Percentiles rank a stretch among this genome's conserved stretches.
phyloP scores from a whole-genome alignment of 345 rosid genomes.

The Gossypium thurberi region DNA sequence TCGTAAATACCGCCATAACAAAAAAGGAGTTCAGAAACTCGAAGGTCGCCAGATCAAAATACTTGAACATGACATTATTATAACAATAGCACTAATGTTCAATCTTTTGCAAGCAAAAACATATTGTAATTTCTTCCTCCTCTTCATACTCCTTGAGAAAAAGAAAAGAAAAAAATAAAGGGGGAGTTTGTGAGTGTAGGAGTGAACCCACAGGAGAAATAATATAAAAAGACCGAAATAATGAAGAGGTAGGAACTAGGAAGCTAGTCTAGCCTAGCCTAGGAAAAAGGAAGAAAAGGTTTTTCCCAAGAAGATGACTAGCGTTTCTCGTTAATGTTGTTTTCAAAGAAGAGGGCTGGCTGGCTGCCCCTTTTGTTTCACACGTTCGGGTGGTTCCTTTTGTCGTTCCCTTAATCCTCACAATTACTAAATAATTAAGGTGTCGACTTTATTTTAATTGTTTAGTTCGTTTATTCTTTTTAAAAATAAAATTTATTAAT shows the following conservation, averaged over 20 bases:
- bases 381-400: conserved; percentile 23
- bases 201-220: too few relatives aligned
- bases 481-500: too few relatives aligned
- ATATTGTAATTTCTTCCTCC: conserved; percentile 11
- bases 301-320: conserved; percentile 36
- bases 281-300: background rate
- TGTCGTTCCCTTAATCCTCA: conserved; percentile 13
- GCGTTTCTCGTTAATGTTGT: conserved; percentile 26
- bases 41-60: background rate
- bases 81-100: background rate
- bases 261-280: too few relatives aligned
- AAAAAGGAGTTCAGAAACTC: conserved; percentile 1
- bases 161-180: too few relatives aligned
- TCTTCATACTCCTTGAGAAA: background rate
- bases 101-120: background rate
- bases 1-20: background rate
- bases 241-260: background rate
- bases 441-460: background rate
- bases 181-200: background rate
- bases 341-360: background rate
- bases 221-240: too few relatives aligned
- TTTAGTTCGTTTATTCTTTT: too few relatives aligned
- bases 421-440: background rate
- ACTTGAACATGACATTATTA: background rate
- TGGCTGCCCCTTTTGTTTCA: conserved; percentile 18